Conservation (phyloP, 306 rosid species). For the Vachellia collinsii region DNA sequence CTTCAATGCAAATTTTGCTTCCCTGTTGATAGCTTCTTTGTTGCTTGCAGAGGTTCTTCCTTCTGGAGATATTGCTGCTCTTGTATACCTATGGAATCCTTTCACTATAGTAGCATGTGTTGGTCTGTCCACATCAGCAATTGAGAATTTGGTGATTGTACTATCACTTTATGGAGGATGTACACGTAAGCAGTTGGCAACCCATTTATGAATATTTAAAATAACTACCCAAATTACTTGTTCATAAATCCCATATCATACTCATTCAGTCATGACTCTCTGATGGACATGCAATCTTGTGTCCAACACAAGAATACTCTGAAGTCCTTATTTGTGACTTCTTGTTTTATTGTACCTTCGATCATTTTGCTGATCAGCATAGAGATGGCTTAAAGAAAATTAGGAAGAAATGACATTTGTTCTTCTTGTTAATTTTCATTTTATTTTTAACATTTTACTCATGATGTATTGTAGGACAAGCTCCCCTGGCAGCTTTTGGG, state of each 20-base stretch:
- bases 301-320: neutral
- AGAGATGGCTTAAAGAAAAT: neutral
- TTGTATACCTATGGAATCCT: conserved; percentile 12
- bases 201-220: neutral
- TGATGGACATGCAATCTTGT: neutral
- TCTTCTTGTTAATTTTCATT: conserved; percentile 32
- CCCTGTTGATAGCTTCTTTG: neutral
- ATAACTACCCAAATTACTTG: too few species aligned
- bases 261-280: neutral
- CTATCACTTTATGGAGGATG: conserved; percentile 58
- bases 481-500: conserved; percentile 90
- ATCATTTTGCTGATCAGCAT: neutral
- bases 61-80: conserved; percentile 15
- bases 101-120: conserved; percentile 56
- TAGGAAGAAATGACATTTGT: conserved; percentile 3
- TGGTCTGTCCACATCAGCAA: conserved; percentile 57
- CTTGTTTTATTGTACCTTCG: neutral
- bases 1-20: neutral
- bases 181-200: conserved; percentile 40
- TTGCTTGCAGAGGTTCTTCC: conserved; percentile 29
- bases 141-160: conserved; percentile 52
- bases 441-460: conserved; percentile 36
- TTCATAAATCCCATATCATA: neutral
- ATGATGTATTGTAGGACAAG: conserved; percentile 61
- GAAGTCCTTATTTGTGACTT: neutral